phyloP scores from a whole-genome alignment of 2,329 filamentous ascomycete genomes.

The Aspergillus terreus region DNA sequence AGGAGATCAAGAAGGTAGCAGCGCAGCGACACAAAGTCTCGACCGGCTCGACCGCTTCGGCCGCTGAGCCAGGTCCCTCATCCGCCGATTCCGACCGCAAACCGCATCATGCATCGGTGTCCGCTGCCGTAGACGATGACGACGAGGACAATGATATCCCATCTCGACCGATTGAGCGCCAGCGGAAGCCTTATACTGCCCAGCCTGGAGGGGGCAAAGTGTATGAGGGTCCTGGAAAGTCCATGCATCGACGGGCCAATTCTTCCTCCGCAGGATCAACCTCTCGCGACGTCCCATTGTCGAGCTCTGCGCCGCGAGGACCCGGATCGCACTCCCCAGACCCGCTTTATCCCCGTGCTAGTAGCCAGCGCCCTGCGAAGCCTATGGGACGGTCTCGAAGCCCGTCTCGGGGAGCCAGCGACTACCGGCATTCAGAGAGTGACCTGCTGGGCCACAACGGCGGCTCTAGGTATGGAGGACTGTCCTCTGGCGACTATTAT shows the following conservation, averaged over 20 bases:
- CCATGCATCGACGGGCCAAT: conserved; percentile 17
- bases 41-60: conserved; percentile 14
- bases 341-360: conserved; percentile 19
- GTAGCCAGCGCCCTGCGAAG: conserved; percentile 13
- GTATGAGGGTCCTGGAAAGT: conserved; percentile 41
- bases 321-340: conserved; percentile 47
- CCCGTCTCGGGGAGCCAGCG: conserved; percentile 27
- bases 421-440: conserved; percentile 36
- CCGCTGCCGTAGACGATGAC: conserved; percentile 36
- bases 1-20: conserved; percentile 33
- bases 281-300: conserved; percentile 51
- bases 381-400: conserved; percentile 24
- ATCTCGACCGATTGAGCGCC: conserved; percentile 57
- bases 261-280: conserved; percentile 37
- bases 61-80: conserved; percentile 21
- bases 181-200: conserved; percentile 61
- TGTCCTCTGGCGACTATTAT: conserved; percentile 23
- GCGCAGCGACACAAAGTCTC: conserved; percentile 21
- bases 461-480: conserved; percentile 16
- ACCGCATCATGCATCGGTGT: conserved; percentile 34
- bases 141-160: conserved; percentile 40
- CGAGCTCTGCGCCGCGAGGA: conserved; percentile 55
- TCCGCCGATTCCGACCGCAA: conserved; percentile 37
- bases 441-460: conserved; percentile 26
- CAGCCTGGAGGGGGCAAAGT: conserved; percentile 58